Percentiles rank a stretch among this genome's conserved stretches.
Evolutionary conservation across 1,139 yeast species (phyloP).

Genomic region (Kodamaea sp.): DNA sequence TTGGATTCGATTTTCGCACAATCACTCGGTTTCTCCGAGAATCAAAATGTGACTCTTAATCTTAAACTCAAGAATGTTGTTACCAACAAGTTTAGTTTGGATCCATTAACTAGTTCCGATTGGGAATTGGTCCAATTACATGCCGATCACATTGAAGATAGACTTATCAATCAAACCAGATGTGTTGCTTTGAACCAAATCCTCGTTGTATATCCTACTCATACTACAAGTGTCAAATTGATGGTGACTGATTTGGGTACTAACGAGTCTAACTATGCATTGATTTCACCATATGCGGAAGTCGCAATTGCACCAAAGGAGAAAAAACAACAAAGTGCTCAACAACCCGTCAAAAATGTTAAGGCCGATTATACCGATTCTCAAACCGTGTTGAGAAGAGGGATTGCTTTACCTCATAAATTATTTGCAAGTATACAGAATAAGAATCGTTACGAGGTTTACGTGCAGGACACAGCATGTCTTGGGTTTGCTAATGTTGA

Average conservation of each 20-base stretch:
- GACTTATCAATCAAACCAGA: conserved; percentile 74
- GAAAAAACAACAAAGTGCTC: conserved; percentile 38
- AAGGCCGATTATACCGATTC: conserved; percentile 28
- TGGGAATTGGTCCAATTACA: conserved; percentile 91
- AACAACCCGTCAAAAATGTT: conserved; percentile 20
- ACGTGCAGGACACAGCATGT: conserved; percentile 10
- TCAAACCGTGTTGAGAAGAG: conserved; percentile 49
- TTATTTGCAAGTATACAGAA: conserved; percentile 18
- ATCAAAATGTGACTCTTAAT: conserved; percentile 37
- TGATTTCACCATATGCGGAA: conserved; percentile 70
- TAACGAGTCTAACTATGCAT: conserved; percentile 44
- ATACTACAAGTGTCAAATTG: conserved; percentile 61
- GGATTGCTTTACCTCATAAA: conserved; percentile 54
- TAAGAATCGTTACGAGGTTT: conserved; percentile 34
- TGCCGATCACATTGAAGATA: conserved; percentile 72
- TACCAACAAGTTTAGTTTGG: conserved; percentile 65
- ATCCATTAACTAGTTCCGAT: conserved; percentile 73
- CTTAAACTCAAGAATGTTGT: conserved; percentile 45
- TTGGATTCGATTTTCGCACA: conserved; percentile 41
- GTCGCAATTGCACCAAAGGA: conserved; percentile 80
- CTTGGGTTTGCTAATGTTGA: conserved; percentile 32
- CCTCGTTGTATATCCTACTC: conserved; percentile 69
- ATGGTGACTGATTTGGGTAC: conserved; percentile 63
- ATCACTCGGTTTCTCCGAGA: conserved; percentile 49
- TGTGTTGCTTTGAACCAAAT: conserved; percentile 62